A percentile compares a stretch with the other conserved stretches of the same genome.
Conservation (phyloP, 2,329 filamentous ascomycete species). For the Neonectria coccinea region DNA sequence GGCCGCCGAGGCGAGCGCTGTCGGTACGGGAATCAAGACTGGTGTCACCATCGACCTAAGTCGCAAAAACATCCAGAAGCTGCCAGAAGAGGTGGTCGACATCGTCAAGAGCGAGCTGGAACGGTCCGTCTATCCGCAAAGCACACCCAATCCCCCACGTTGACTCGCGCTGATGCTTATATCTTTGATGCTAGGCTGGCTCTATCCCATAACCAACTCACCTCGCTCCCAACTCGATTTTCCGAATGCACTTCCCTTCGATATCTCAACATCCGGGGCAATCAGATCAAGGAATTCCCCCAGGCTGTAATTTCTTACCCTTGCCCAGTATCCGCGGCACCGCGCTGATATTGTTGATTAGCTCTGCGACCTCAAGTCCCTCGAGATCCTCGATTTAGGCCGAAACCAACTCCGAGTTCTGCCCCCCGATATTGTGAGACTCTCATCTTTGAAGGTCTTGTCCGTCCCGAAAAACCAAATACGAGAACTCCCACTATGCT, state of each 20-base stretch:
- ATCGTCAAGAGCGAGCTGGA: constrained; percentile 80
- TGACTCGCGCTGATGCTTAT: constrained; percentile 29
- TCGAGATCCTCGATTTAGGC: constrained; percentile 94
- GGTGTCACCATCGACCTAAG: constrained; percentile 84
- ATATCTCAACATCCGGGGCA: constrained; percentile 84
- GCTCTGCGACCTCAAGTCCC: constrained; percentile 86
- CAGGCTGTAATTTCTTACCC: constrained; percentile 58
- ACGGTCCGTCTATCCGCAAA: constrained; percentile 61
- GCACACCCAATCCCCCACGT: constrained; percentile 4
- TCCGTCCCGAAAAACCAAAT: constrained; percentile 90
- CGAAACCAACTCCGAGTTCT: constrained; percentile 85
- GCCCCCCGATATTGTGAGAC: constrained; percentile 81
- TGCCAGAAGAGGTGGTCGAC: constrained; percentile 80
- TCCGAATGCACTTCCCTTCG: constrained; percentile 81
- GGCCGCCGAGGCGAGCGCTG: constrained; percentile 68
- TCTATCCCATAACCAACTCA: constrained; percentile 82
- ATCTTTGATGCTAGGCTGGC: constrained; percentile 68
- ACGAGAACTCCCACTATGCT: constrained; percentile 82
- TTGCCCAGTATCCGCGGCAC: constrained; percentile 30
- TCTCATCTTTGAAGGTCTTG: constrained; percentile 89
- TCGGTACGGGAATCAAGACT: constrained; percentile 71
- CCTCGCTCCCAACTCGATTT: constrained; percentile 76
- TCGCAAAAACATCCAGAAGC: constrained; percentile 76
- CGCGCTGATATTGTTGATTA: constrained; percentile 53
- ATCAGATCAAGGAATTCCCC: constrained; percentile 74